Evolutionary conservation across 192 early-diverging fungal genomes (phyloP), one percentile per base, ranked within the genome.

Genomic region (Cetraspora pellucida): DNA sequence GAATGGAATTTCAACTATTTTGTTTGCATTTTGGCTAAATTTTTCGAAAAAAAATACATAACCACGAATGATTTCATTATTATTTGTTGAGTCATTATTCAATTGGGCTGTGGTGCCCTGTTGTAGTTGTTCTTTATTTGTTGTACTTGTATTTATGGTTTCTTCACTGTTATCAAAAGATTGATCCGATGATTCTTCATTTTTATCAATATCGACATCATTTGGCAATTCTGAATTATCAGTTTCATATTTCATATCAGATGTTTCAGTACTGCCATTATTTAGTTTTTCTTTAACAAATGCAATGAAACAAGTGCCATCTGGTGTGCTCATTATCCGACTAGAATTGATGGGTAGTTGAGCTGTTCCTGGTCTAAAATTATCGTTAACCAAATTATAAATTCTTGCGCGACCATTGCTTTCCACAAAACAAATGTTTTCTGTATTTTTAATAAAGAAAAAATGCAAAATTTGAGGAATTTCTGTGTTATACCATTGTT

Each of bases 251-350:
- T 10, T 10, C 7, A 17, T 31, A 3, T 46, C 67, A 0, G 25
- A 11, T 45, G 28, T 60, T 30, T 77, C 17, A 30, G 23, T 50
- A 46, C 71, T 50, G 11, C 37, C 46, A 16, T 8, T 19, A 3
- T 66, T n/a, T 2, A 49, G 6, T 46, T 44, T 5, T 16, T 54
- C 67, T 57, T 31, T 44, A 1, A 45, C 30, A 72, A 78, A 72
- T 8, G 77, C 77, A n/a, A 78, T 46, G 21, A 78, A 52, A 25
- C 77, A 78, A 6, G 77, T 6, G 14, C 77, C 77, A 71, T 78
- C 67, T 9, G 55, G 69, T 10, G 73, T 63, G 13, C 73, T 75
- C 11, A 60, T 10, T 13, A 75, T 43, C 17, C 44, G n/a, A 2
- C 19, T 46, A 47, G 73, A 27, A 14, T 72, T 60, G 10, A 17